Evolutionary conservation across 2,329 filamentous ascomycete species (phyloP).

Genomic region (Chaetomium strumarium): DNA sequence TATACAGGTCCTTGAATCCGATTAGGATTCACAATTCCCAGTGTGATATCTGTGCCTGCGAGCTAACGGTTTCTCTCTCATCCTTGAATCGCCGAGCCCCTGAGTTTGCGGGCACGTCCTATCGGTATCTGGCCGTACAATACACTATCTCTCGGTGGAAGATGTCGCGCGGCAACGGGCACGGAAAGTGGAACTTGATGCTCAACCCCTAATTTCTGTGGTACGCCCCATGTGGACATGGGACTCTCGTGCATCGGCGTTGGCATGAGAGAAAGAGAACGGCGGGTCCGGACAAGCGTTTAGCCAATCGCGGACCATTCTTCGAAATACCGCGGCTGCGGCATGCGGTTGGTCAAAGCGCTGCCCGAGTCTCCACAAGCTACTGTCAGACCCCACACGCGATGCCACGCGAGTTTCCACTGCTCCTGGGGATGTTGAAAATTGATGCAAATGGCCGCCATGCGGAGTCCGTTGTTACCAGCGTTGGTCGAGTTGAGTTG

Average conservation of each 20-base stretch:
- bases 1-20: no score
- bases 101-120: no score
- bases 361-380: not conserved
- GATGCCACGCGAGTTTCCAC: not conserved
- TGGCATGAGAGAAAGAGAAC: slow-evolving; percentile 4
- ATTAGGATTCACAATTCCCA: no score
- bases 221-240: not conserved
- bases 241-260: not conserved
- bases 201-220: no score
- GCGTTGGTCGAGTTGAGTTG: not conserved
- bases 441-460: not conserved
- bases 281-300: not conserved
- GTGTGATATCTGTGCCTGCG: not conserved
- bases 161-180: no score
- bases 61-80: not conserved
- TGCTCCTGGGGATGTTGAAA: not conserved
- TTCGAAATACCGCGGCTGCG: slow-evolving; percentile 2
- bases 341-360: slow-evolving; percentile 9
- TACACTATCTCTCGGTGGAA: no score
- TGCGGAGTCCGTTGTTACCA: no score
- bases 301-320: slow-evolving; percentile 12
- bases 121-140: no score
- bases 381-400: not conserved
- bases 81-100: no score
- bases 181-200: no score